Percentiles rank a stretch among this genome's conserved stretches.
Evolutionary conservation across 2,329 filamentous ascomycete species (phyloP).

Genomic region (Dothiorella sarmentorum): DNA sequence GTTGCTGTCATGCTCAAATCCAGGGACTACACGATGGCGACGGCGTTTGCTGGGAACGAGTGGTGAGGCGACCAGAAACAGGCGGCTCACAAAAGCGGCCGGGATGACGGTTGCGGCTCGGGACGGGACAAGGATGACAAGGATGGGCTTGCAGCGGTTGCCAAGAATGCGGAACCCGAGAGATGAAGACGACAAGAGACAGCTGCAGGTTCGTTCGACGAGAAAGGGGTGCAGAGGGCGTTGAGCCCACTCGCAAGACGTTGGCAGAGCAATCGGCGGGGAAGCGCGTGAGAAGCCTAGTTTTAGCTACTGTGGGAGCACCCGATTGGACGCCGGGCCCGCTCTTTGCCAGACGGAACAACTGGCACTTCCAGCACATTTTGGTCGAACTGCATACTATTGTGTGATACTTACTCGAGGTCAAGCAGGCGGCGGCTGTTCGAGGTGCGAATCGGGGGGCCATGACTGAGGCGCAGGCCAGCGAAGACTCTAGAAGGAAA

Average conservation of each 20-base stretch:
- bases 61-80: background rate
- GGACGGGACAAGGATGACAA: constrained; percentile 6
- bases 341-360: constrained; percentile 3
- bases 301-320: background rate
- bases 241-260: constrained; percentile 10
- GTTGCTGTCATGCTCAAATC: no score
- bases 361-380: no score
- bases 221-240: constrained; percentile 3
- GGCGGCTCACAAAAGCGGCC: background rate
- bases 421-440: background rate
- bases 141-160: background rate
- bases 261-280: constrained; percentile 14
- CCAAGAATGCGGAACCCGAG: background rate
- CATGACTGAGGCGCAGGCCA: no score
- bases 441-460: background rate
- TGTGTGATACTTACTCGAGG: no score
- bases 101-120: background rate
- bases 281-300: constrained; percentile 12
- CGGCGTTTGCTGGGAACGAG: no score
- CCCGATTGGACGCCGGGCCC: constrained; percentile 9
- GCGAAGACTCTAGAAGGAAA: constrained; percentile 16
- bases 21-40: no score
- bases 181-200: background rate
- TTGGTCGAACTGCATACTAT: no score
- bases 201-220: constrained; percentile 1